Conservation (phyloP, 257 asterid species). For the Solanum microdontum region DNA sequence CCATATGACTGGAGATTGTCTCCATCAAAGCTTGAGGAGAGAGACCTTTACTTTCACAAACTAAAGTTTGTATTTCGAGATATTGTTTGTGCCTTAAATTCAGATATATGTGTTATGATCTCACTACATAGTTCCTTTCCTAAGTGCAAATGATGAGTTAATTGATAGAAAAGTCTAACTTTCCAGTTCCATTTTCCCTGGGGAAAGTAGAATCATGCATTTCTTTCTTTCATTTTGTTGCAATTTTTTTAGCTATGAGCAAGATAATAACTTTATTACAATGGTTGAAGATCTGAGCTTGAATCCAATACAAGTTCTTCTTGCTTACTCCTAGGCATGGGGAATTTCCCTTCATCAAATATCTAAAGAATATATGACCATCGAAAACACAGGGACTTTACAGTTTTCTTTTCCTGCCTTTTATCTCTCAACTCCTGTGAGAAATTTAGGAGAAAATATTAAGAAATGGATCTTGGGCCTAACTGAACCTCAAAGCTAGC, state of each 20-base stretch:
- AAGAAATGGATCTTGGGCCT: neutral
- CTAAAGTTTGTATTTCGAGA: slow-evolving; percentile 49
- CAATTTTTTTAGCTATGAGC: neutral
- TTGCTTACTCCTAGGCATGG: neutral
- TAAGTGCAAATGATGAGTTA: neutral
- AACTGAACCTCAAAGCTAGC: neutral
- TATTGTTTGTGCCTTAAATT: neutral
- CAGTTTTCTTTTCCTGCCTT: neutral
- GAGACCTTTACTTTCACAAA: slow-evolving; percentile 96
- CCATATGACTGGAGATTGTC: slow-evolving; percentile 98
- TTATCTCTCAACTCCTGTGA: neutral
- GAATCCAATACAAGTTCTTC: neutral
- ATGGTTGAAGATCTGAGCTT: neutral
- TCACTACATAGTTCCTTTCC: neutral
- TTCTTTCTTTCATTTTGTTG: neutral
- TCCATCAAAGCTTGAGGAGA: slow-evolving; percentile 94
- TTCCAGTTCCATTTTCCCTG: neutral
- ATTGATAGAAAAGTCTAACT: neutral
- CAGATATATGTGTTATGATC: neutral
- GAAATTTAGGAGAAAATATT: neutral
- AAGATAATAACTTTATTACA: neutral
- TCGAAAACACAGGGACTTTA: neutral
- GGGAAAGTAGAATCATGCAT: neutral
- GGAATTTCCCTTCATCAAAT: neutral
- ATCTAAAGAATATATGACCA: neutral